Evolutionary conservation across 495 filamentous ascomycete species (phyloP), one percentile per base, ranked within the genome.

Genomic region (Xylona heveae): DNA sequence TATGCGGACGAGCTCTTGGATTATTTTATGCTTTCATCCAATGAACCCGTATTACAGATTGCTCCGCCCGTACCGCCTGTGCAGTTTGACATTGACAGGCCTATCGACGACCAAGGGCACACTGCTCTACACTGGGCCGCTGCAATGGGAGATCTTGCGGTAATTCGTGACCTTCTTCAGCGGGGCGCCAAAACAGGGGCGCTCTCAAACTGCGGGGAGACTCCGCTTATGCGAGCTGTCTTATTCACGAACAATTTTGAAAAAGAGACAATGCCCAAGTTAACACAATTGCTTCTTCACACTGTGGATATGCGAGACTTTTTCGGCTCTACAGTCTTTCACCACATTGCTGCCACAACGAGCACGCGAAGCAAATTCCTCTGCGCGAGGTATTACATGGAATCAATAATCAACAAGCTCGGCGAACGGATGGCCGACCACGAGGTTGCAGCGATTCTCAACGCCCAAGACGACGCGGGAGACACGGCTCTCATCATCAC

Each of bases 201-300:
- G 5, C 58, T 69, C 29, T 85, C 84, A 26, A 55, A 68, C 13
- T 74, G 78, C 30, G 83, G 83, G 33, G 88, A 95, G 51, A 94
- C 90, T 0, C 83, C 90, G 0, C 63, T 97, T 28, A 91, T 95
- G 61, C 73, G 83, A n/a, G 74, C 77, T 10, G 83, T 95, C 19
- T 59, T 84, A 35, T 97, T 95, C 44, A 94, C 83, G 22, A 97
- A 97, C 48, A 90, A 85, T 44, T 82, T 75, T 49, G 85, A 94
- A 43, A 88, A 79, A 49, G 60, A 75, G 32, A 82, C 78, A 1
- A 92, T 95, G 50, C 71, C 77, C 1, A 56, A 58, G 9, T 62
- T 95, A n/a, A 61, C 92, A 36, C 73, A 76, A 37, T 60, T 90
- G 23, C 62, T 97, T 3, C 57, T 75, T 31, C 62, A 68, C 22